Evolutionary conservation across 768 basidiomycete species (phyloP), one percentile per base, ranked within the genome.

Genomic region (Tylopilus intermedius): DNA sequence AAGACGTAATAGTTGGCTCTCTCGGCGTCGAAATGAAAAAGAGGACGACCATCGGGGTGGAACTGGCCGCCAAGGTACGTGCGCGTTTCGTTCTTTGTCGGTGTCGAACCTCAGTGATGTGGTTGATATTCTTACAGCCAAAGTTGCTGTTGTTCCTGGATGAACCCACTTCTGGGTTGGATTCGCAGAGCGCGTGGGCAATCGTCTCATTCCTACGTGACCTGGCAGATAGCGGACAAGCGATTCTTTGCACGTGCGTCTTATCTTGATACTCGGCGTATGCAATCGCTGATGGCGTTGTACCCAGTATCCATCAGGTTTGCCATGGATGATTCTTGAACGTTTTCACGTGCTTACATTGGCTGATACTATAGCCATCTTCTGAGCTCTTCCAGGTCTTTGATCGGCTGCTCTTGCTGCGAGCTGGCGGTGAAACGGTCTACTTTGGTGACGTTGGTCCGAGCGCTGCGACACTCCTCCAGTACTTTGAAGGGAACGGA

Each of bases 161-260:
- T 62, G 91, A 94, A 66, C 93, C 93, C 0, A 94, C 92, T 0
- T 85, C 88, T 24, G 90, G 91, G 32, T 74, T 94, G 14, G 90
- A 92, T 65, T 90, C 89, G 3, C 89, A 91, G 67, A 87, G 84
- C 49, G 90, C 90, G 2, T 90, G 89, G 88, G 84, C 84, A 5
- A 90, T 92, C 56, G 72, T 90, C 49, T 70, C 75, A 2, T 90
- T 94, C 72, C 72, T 94, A 41, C 76, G 84, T 9, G 78, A 82
- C 43, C 80, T 94, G 29, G 89, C 90, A 8, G 79, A 87, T 53
- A 81, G 79, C 55, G 92, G 92, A 1, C 91, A 92, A 64, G 86
- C 90, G 30, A 92, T 94, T 58, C 73, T 94, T n/a, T 94, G 91
- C 83, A 94, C 89, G 75, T 84, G 60, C 47, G 82, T 72, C 18